These are phyloP conservation scores for Lactarius pseudohatsudake DNA, from an alignment of 768 basidiomycete species.

Conservation along the genomic window DNA sequence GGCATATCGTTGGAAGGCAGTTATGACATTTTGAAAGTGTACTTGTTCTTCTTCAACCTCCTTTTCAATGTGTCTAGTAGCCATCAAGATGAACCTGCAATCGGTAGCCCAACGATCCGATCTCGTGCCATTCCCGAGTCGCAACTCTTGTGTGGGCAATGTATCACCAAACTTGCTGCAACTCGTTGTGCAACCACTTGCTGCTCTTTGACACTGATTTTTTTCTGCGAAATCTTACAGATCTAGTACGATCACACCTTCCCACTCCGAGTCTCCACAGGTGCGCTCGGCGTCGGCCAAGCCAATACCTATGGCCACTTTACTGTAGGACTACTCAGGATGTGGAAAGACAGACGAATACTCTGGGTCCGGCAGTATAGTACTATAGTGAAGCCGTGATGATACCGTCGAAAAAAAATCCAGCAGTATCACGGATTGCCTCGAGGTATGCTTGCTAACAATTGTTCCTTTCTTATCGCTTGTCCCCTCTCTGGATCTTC, in stretches of 20 bases:
- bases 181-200: background rate
- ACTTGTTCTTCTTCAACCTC: slow-evolving; percentile 57
- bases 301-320: background rate
- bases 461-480: background rate
- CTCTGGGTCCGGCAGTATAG: background rate
- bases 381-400: no score
- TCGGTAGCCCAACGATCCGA: background rate
- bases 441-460: no score
- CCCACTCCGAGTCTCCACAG: background rate
- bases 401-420: background rate
- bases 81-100: slow-evolving; percentile 16
- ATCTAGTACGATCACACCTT: background rate
- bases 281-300: background rate
- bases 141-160: background rate
- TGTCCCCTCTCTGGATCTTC: background rate
- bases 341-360: background rate
- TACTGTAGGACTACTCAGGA: background rate
- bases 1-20: slow-evolving; percentile 73
- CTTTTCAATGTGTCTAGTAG: slow-evolving; percentile 18
- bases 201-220: background rate
- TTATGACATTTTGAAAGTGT: slow-evolving; percentile 74
- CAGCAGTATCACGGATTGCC: background rate
- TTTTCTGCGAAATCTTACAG: background rate
- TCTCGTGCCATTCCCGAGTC: background rate
- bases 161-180: background rate